phyloP scores from a whole-genome alignment of 495 filamentous ascomycete genomes.

The Apiosordaria backusii region DNA sequence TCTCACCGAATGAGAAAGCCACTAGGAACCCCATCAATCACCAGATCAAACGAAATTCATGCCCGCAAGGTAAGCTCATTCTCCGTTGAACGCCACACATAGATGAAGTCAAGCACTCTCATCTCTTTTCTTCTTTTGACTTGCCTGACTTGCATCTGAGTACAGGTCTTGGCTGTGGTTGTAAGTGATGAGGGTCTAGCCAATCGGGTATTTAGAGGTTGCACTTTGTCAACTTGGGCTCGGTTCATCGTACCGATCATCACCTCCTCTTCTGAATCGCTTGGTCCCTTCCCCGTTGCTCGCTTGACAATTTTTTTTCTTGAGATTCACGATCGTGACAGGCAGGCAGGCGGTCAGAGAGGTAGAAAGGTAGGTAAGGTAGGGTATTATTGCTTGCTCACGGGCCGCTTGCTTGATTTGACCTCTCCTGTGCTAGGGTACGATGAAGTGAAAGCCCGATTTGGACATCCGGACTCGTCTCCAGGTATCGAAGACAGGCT shows the following conservation, averaged over 20 bases:
- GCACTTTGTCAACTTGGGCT: not conserved
- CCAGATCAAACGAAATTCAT: not conserved
- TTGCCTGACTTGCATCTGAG: not conserved
- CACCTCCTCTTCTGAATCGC: not conserved
- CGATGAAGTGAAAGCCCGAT: not conserved
- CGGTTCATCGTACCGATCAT: constrained; percentile 3
- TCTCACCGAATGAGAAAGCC: not conserved
- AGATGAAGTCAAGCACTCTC: not conserved
- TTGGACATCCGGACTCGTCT: not conserved
- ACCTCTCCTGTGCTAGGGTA: not conserved
- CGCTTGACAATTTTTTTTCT: not conserved
- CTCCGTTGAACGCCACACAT: not conserved
- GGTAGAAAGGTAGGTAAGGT: not conserved
- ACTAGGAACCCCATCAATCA: not conserved
- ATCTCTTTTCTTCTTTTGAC: not conserved
- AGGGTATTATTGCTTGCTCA: not conserved
- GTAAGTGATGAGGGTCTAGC: not conserved
- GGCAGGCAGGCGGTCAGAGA: not conserved
- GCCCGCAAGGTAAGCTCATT: not conserved
- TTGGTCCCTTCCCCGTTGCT: not conserved
- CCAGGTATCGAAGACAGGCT: not conserved
- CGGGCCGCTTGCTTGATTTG: not conserved
- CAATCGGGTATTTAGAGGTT: constrained; percentile 1
- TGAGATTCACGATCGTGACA: not conserved
- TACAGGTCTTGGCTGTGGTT: not conserved